These are phyloP conservation scores for Macroventuria anomochaeta DNA, from an alignment of 2,329 filamentous ascomycete genomes.

Conservation along the genomic window DNA sequence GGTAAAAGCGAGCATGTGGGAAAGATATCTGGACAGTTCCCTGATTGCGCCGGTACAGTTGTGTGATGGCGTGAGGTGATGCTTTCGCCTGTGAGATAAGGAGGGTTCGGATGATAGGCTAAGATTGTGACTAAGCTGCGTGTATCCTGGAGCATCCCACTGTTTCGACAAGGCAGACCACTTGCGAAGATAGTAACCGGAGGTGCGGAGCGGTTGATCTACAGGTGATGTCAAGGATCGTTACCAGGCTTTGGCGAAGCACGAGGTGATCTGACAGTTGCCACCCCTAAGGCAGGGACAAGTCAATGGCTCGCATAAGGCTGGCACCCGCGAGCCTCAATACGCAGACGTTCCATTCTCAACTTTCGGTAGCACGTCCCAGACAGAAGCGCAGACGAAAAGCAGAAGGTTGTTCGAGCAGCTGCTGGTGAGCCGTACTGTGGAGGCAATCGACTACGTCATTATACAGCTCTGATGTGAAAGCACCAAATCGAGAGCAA, in stretches of 20 bases:
- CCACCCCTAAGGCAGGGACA: slow-evolving; percentile 52
- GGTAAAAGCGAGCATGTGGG: slow-evolving; percentile 25
- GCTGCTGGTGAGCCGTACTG: no score
- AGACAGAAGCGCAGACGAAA: no score
- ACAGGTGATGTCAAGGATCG: slow-evolving; percentile 12
- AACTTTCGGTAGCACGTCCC: no score
- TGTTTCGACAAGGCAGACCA: neutral
- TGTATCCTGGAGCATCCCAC: slow-evolving; percentile 27
- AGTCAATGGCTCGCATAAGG: neutral
- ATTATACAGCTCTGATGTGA: neutral
- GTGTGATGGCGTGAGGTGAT: slow-evolving; percentile 47
- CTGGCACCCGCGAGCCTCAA: slow-evolving; percentile 18
- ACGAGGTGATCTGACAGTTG: slow-evolving; percentile 25
- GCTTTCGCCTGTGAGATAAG: slow-evolving; percentile 34
- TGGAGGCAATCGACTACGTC: neutral
- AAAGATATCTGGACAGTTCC: slow-evolving; percentile 13
- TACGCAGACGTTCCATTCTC: no score
- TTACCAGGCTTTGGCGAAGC: slow-evolving; percentile 27
- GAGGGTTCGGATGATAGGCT: slow-evolving; percentile 36
- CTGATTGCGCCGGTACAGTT: slow-evolving; percentile 24
- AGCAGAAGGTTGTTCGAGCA: neutral
- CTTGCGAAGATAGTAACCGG: neutral
- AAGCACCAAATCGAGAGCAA: neutral
- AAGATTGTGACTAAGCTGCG: slow-evolving; percentile 30
- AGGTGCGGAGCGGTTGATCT: slow-evolving; percentile 12